Evolutionary conservation across 1,284 basidiomycete species (phyloP).

Genomic region (Inonotus obliquus): DNA sequence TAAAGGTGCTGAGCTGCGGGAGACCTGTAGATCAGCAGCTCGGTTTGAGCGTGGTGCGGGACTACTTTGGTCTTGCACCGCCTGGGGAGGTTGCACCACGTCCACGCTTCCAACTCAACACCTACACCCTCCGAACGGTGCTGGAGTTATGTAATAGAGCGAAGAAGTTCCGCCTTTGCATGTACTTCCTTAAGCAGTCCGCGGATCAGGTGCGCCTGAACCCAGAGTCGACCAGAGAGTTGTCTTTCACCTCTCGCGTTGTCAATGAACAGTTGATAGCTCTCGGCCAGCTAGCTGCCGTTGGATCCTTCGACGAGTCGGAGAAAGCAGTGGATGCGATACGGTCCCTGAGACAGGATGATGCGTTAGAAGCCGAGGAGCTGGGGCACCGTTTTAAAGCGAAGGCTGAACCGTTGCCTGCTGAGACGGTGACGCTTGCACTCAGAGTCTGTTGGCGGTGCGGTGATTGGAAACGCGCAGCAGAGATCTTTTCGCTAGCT

Average conservation of each 20-base stretch:
- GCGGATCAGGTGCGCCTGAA: conserved; percentile 32
- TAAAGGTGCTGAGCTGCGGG: conserved; percentile 51
- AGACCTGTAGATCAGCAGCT: conserved; percentile 51
- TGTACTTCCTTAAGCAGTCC: conserved; percentile 55
- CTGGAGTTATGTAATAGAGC: conserved; percentile 51
- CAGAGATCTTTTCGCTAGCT: conserved; percentile 30
- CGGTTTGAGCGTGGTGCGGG: conserved; percentile 55
- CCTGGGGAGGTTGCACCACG: conserved; percentile 37
- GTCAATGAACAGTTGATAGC: conserved; percentile 56
- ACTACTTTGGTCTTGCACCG: conserved; percentile 56
- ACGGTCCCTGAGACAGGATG: conserved; percentile 53
- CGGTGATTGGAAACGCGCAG: conserved; percentile 55
- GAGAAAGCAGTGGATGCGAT: conserved; percentile 48
- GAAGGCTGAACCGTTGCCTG: conserved; percentile 37
- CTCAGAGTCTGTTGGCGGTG: conserved; percentile 54
- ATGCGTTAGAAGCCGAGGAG: conserved; percentile 35
- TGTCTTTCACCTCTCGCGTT: conserved; percentile 43
- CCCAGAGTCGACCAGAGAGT: conserved; percentile 23
- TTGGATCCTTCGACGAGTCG: conserved; percentile 27
- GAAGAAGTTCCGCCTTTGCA: conserved; percentile 40
- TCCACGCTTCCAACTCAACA: conserved; percentile 36
- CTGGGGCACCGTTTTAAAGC: conserved; percentile 34
- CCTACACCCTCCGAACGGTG: conserved; percentile 45
- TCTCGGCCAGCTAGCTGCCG: conserved; percentile 39
- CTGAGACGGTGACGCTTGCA: conserved; percentile 50